phyloP scores from a whole-genome alignment of 129 eudicot genomes.

The Calendula officinalis region DNA sequence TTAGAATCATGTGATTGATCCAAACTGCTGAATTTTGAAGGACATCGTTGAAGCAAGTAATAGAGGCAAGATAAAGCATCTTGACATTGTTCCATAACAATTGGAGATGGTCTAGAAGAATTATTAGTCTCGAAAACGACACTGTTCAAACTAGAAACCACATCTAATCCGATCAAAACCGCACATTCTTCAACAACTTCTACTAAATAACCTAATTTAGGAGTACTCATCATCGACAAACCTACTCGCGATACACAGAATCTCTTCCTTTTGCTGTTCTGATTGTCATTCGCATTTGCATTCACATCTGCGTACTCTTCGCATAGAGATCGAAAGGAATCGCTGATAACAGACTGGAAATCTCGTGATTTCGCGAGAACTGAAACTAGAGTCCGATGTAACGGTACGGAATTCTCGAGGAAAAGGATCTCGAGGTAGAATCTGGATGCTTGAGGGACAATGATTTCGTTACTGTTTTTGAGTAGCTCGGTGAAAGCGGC shows the following conservation, averaged over 20 bases:
- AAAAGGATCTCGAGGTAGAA: conserved; percentile 73
- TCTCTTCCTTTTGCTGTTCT: conserved; percentile 59
- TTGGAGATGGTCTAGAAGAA: conserved; percentile 70
- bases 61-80: conserved; percentile 92
- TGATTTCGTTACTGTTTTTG: conserved; percentile 31
- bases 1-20: conserved; percentile 18
- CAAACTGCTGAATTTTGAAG: conserved; percentile 40
- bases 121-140: conserved; percentile 59
- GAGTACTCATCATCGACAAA: conserved; percentile 87
- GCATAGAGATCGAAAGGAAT: conserved; percentile 55
- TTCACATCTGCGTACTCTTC: conserved; percentile 58
- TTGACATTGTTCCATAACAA: conserved; percentile 96
- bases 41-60: conserved; percentile 91
- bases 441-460: conserved; percentile 46
- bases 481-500: conserved; percentile 55
- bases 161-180: conserved; percentile 69
- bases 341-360: conserved; percentile 38
- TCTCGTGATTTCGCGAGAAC: conserved; percentile 57
- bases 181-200: conserved; percentile 83
- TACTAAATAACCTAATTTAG: conserved; percentile 83
- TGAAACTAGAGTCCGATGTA: conserved; percentile 66
- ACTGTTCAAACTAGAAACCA: conserved; percentile 56
- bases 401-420: conserved; percentile 75
- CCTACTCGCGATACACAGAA: conserved; percentile 85
- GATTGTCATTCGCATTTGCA: conserved; percentile 33